Evolutionary conservation across 1,284 basidiomycete species (phyloP).

Genomic region (Ganoderma meredithae): DNA sequence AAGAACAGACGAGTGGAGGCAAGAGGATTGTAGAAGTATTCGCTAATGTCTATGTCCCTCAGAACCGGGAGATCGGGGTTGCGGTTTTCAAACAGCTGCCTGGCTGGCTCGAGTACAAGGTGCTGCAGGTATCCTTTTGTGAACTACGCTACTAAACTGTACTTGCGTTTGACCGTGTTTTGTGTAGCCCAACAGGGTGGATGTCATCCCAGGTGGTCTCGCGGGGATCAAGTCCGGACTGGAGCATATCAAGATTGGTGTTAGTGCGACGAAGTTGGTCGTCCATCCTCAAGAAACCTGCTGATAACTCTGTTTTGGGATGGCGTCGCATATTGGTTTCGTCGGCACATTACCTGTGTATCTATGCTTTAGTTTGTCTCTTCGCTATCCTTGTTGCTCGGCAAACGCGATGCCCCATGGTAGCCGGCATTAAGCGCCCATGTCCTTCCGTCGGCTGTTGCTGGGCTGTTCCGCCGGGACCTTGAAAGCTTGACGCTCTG

Average conservation of each 20-base stretch:
- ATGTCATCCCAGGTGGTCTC: conserved; percentile 55
- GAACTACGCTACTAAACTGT: too few relatives aligned
- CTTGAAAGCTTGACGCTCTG: too few relatives aligned
- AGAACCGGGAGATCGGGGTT: conserved; percentile 23
- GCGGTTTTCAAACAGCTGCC: not conserved
- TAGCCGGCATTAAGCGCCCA: too few relatives aligned
- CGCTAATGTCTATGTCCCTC: conserved; percentile 35
- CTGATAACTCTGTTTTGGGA: not conserved
- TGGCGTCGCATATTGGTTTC: too few relatives aligned
- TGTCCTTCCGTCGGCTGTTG: too few relatives aligned
- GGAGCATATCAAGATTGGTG: conserved; percentile 46
- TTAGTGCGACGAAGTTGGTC: conserved; percentile 61
- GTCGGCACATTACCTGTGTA: too few relatives aligned
- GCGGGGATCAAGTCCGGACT: conserved; percentile 53
- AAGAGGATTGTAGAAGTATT: conserved; percentile 24
- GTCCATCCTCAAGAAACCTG: conserved; percentile 52
- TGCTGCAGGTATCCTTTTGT: conserved; percentile 23
- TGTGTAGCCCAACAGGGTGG: conserved; percentile 39
- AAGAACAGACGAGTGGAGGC: conserved; percentile 10
- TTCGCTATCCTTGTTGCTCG: too few relatives aligned
- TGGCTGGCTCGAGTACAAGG: conserved; percentile 20
- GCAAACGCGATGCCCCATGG: too few relatives aligned
- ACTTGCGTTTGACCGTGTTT: not conserved
- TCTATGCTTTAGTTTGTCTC: too few relatives aligned
- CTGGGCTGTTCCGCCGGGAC: too few relatives aligned